Percentiles rank a stretch among this genome's conserved stretches.
phyloP scores from a whole-genome alignment of 2,329 filamentous ascomycete species.

The Penicillium janthinellum region DNA sequence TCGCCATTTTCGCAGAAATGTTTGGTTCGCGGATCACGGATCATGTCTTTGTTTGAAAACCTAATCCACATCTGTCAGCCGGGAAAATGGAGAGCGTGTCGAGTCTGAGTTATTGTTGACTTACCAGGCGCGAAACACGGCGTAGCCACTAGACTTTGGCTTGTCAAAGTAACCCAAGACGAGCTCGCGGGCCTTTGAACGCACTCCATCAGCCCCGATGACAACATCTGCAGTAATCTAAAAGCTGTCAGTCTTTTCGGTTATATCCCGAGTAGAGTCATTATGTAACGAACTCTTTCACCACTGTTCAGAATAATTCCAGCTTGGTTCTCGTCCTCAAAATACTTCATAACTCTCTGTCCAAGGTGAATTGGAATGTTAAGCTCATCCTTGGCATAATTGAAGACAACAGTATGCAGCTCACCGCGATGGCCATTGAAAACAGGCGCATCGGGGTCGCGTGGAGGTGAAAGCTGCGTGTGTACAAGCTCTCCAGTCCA shows the following conservation, averaged over 20 bases:
- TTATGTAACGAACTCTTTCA: constrained; percentile 39
- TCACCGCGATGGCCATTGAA: constrained; percentile 65
- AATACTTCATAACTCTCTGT: constrained; percentile 55
- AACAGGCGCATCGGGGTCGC: constrained; percentile 53
- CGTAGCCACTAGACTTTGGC: constrained; percentile 37
- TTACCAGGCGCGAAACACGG: constrained; percentile 31
- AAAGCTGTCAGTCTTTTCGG: background rate
- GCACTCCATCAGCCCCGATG: constrained; percentile 58
- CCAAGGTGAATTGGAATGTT: constrained; percentile 59
- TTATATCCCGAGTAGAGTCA: background rate
- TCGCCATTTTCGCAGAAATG: constrained; percentile 57
- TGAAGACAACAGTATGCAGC: constrained; percentile 61
- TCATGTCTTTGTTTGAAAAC: constrained; percentile 28
- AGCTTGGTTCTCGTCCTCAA: constrained; percentile 54
- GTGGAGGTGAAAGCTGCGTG: constrained; percentile 54
- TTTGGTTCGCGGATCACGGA: constrained; percentile 31
- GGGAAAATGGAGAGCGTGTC: background rate
- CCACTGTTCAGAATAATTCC: constrained; percentile 56
- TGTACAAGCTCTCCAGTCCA: constrained; percentile 63
- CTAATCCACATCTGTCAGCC: constrained; percentile 2
- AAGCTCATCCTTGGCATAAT: constrained; percentile 58
- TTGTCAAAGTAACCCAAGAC: constrained; percentile 44
- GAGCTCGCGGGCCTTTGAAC: constrained; percentile 54
- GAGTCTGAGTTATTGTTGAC: background rate
- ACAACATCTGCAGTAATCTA: constrained; percentile 50